phyloP scores from a whole-genome alignment of 2,329 filamentous ascomycete species.

The Cadophora luteo-olivacea region DNA sequence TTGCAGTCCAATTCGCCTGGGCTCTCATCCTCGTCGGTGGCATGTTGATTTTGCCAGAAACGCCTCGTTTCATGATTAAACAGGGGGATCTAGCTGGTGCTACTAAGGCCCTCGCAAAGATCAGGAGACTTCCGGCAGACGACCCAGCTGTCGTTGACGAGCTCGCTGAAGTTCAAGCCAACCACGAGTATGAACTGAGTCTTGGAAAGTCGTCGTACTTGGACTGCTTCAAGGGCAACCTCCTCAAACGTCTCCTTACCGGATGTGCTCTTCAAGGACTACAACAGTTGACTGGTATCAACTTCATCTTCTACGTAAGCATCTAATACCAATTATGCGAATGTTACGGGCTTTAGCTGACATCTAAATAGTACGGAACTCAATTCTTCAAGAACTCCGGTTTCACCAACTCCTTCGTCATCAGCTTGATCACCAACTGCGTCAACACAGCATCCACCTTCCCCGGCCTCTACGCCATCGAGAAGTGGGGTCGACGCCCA shows the following conservation, averaged over 20 bases:
- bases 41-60: slow-evolving; percentile 74
- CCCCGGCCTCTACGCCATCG: slow-evolving; percentile 67
- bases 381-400: slow-evolving; percentile 65
- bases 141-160: slow-evolving; percentile 66
- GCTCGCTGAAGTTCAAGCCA: slow-evolving; percentile 67
- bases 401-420: slow-evolving; percentile 60
- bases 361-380: slow-evolving; percentile 55
- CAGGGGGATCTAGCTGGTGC: slow-evolving; percentile 60
- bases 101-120: slow-evolving; percentile 60
- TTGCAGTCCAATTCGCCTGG: slow-evolving; percentile 71
- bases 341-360: neutral
- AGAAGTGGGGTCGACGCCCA: slow-evolving; percentile 68
- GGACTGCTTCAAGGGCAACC: slow-evolving; percentile 54
- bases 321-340: neutral
- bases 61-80: slow-evolving; percentile 74
- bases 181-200: slow-evolving; percentile 67
- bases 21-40: slow-evolving; percentile 69
- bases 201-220: slow-evolving; percentile 56
- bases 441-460: slow-evolving; percentile 71
- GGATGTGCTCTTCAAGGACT: slow-evolving; percentile 73
- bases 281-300: slow-evolving; percentile 65
- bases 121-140: slow-evolving; percentile 65
- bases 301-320: slow-evolving; percentile 62
- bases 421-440: slow-evolving; percentile 67
- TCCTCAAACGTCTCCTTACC: slow-evolving; percentile 65